Percentiles rank a stretch among this genome's conserved stretches.
phyloP scores from a whole-genome alignment of 305 asterid genomes.

The Solanum hybrid region DNA sequence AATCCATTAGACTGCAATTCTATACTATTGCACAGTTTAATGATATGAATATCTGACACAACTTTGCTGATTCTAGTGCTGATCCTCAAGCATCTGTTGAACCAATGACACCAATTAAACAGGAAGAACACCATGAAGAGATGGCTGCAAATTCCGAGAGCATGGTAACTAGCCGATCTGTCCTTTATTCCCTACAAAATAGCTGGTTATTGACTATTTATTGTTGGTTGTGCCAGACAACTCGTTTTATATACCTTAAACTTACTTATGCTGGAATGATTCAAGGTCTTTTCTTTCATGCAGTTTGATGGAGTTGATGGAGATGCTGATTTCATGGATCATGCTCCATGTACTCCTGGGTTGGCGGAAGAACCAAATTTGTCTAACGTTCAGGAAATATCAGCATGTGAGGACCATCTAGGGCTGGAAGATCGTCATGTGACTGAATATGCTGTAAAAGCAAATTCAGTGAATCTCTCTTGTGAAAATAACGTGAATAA shows the following conservation, averaged over 20 bases:
- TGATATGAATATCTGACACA: conserved; percentile 7
- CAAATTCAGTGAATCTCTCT: conserved; percentile 21
- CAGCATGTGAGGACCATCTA: conserved; percentile 77
- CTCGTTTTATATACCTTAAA: neutral
- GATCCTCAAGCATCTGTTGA: conserved; percentile 57
- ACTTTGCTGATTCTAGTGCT: conserved; percentile 38
- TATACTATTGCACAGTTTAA: neutral
- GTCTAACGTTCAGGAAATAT: conserved; percentile 67
- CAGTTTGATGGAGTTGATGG: conserved; percentile 50
- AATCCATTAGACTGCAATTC: neutral
- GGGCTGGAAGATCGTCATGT: conserved; percentile 57
- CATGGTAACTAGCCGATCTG: conserved; percentile 33
- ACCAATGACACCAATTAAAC: conserved; percentile 41
- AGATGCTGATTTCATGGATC: conserved; percentile 55
- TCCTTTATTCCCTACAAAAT: neutral
- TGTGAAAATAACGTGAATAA: conserved; percentile 17
- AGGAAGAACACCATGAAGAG: conserved; percentile 39
- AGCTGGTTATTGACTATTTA: neutral
- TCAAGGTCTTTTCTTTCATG: conserved; percentile 3
- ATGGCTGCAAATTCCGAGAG: conserved; percentile 33
- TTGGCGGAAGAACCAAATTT: conserved; percentile 73
- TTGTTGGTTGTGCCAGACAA: neutral
- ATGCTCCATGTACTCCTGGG: conserved; percentile 97
- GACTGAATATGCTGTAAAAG: conserved; percentile 31
- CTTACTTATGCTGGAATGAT: neutral